Evolutionary conservation across 139 green algal genomes (phyloP).

Genomic region (Prasinococcaceae sp.): DNA sequence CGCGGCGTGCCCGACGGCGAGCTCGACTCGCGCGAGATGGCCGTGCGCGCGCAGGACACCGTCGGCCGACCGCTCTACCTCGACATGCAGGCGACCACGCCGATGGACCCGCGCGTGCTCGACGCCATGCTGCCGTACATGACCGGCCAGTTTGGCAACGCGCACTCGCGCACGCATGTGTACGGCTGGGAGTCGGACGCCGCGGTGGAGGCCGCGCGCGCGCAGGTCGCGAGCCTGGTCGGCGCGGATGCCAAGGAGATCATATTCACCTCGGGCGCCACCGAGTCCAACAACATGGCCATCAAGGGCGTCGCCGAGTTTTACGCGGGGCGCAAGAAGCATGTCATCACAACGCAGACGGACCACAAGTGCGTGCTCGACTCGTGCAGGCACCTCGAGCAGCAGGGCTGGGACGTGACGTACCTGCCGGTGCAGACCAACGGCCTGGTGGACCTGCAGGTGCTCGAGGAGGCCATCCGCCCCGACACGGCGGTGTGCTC

Average conservation of each 20-base stretch:
- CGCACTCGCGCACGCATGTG: slow-evolving; percentile 90
- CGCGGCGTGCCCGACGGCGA: too few relatives aligned
- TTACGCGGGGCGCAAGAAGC: slow-evolving; percentile 65
- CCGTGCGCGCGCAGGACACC: too few relatives aligned
- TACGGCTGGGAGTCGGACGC: slow-evolving; percentile 94
- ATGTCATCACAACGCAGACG: slow-evolving; percentile 92
- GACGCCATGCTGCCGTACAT: slow-evolving; percentile 95
- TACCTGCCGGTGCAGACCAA: slow-evolving; percentile 83
- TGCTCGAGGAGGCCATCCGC: slow-evolving; percentile 60
- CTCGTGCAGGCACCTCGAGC: slow-evolving; percentile 76
- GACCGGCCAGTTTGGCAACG: slow-evolving; percentile 84
- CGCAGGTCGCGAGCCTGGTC: slow-evolving; percentile 70
- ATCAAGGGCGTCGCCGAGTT: slow-evolving; percentile 93
- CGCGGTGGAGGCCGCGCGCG: slow-evolving; percentile 72
- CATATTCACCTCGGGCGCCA: slow-evolving; percentile 93
- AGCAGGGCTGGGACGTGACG: slow-evolving; percentile 58
- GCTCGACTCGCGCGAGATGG: too few relatives aligned
- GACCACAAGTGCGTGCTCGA: slow-evolving; percentile 99
- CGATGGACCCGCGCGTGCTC: slow-evolving; percentile 82
- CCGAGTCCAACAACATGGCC: slow-evolving; percentile 94
- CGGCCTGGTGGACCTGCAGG: slow-evolving; percentile 67
- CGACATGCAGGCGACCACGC: slow-evolving; percentile 93
- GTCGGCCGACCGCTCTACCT: slow-evolving; percentile 79
- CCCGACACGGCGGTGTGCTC: slow-evolving; percentile 79
- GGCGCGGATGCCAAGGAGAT: slow-evolving; percentile 92